A percentile compares a stretch with the other conserved stretches of the same genome.
phyloP scores from a whole-genome alignment of 352 stramenopile species.

The Pythium myriotylum region DNA sequence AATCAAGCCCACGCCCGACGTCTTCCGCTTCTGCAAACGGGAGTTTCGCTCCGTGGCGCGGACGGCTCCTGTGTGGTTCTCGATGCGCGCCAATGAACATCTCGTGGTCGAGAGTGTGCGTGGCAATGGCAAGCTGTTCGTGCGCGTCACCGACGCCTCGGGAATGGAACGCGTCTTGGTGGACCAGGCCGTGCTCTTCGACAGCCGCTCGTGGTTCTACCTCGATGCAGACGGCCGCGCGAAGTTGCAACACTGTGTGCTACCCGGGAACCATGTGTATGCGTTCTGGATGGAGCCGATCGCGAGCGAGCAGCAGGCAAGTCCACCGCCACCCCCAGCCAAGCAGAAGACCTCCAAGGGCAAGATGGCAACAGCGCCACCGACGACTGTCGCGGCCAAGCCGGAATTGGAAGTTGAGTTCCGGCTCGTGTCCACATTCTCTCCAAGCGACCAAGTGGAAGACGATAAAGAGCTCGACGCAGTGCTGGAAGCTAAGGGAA shows the following conservation, averaged over 20 bases:
- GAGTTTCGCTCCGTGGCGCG: constrained; percentile 33
- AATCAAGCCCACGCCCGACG: background rate
- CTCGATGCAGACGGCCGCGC: constrained; percentile 39
- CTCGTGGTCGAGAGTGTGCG: constrained; percentile 56
- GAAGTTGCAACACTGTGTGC: constrained; percentile 41
- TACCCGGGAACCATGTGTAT: constrained; percentile 65
- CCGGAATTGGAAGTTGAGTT: constrained; percentile 32
- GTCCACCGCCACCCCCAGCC: background rate
- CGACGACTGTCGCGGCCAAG: constrained; percentile 1
- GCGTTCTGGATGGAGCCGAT: constrained; percentile 69
- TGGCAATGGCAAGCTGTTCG: constrained; percentile 55
- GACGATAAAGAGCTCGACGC: constrained; percentile 11
- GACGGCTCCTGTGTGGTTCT: constrained; percentile 22
- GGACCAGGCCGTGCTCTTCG: constrained; percentile 62
- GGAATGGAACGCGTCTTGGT: constrained; percentile 54
- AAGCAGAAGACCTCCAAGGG: background rate
- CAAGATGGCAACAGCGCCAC: background rate
- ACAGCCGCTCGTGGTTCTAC: constrained; percentile 72
- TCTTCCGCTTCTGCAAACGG: constrained; percentile 41
- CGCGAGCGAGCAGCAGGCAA: background rate
- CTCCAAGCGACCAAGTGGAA: constrained; percentile 13
- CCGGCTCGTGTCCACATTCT: constrained; percentile 26
- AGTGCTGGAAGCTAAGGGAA: constrained; percentile 18
- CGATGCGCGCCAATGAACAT: constrained; percentile 53
- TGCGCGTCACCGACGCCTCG: constrained; percentile 58